Base-by-base conservation (phyloP, 1,284 basidiomycete species). In the Ganoderma sinense region DNA sequence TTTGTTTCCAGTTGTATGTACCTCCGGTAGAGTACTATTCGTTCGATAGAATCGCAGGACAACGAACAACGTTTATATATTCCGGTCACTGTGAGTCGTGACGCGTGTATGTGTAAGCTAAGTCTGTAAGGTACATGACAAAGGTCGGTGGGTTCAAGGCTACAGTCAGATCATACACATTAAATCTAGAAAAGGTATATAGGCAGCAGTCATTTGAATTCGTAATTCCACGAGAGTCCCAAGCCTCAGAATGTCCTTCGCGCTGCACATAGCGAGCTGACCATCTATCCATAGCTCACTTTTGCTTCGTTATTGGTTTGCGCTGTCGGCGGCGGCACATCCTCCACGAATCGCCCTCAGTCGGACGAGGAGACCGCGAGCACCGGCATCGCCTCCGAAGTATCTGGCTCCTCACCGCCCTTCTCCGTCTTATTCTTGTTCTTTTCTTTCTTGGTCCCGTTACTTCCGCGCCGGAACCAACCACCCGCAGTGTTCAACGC, bases 381-480 rank as follows among this genome's bases (percentile, higher is more conserved):
- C 39, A 29, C 20, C 11, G 68, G 20, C 13, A 65, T 31, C 1
- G 26, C 39, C 18, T 66, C 36, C 5, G 48, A 39, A 10, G 65
- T 33, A 14, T 48, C 56, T 31, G 64, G 39, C 18, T 48, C 71
- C 48, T 73, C 74, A 39, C 69, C 67, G 71, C 75, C 75, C 60
- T 67, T 62, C 62, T 59, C 55, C 10, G 43, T 51, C 62, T 67
- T 65, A 13, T 55, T 68, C 58, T 67, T 65, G 16, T 51, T 67
- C 58, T 74, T 73, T 33, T 69, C 67, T 72, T 77, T 76, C 69
- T 73, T 76, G 63, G 73, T 75, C 13, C 73, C 72, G 68, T 73
- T 76, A 65, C 74, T 75, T 18, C 73, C 72, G 29, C 70, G 62
- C 26, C 74, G 62, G 65, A 78, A 78, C 79, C 78, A 80, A 16